Percentiles rank a stretch among this genome's conserved stretches.
Evolutionary conservation across 352 stramenopile species (phyloP).

Genomic region (Phytophthora constricta): DNA sequence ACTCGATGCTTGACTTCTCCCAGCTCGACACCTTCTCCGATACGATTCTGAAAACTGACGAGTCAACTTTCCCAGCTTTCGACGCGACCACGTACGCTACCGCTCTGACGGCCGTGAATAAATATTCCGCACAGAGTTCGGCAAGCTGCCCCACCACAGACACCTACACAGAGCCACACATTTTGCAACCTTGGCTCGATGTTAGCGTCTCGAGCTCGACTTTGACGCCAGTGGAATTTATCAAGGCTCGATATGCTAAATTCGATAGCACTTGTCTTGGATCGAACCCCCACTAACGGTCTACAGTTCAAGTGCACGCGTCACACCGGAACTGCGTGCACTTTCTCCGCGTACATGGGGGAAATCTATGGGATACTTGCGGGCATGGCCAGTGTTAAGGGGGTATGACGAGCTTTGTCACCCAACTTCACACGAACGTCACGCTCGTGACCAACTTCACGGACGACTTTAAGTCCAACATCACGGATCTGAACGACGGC

Average conservation of each 20-base stretch:
- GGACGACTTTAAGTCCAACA: slow-evolving; percentile 54
- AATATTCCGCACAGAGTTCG: slow-evolving; percentile 26
- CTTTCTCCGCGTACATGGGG: slow-evolving; percentile 25
- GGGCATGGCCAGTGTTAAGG: slow-evolving; percentile 24
- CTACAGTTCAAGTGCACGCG: slow-evolving; percentile 19
- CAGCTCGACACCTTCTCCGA: slow-evolving; percentile 43
- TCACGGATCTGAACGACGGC: slow-evolving; percentile 36
- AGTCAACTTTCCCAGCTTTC: slow-evolving; percentile 38
- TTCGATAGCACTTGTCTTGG: slow-evolving; percentile 14
- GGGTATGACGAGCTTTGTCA: slow-evolving; percentile 39
- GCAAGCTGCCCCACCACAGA: slow-evolving; percentile 9
- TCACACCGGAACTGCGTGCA: not conserved
- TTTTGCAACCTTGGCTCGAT: slow-evolving; percentile 48
- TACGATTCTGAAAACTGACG: slow-evolving; percentile 26
- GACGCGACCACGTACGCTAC: slow-evolving; percentile 16
- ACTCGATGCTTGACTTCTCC: slow-evolving; percentile 55
- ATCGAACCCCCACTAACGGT: not conserved
- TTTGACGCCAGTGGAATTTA: slow-evolving; percentile 11
- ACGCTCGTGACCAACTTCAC: slow-evolving; percentile 37
- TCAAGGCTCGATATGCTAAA: slow-evolving; percentile 11
- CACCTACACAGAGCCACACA: slow-evolving; percentile 39
- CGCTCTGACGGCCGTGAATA: slow-evolving; percentile 36
- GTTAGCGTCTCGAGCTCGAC: slow-evolving; percentile 10
- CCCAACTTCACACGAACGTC: slow-evolving; percentile 39
- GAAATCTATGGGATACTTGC: slow-evolving; percentile 9